A percentile compares a stretch with the other conserved stretches of the same genome.
Conservation (phyloP, 768 basidiomycete species). For the Suillus tomentosus region DNA sequence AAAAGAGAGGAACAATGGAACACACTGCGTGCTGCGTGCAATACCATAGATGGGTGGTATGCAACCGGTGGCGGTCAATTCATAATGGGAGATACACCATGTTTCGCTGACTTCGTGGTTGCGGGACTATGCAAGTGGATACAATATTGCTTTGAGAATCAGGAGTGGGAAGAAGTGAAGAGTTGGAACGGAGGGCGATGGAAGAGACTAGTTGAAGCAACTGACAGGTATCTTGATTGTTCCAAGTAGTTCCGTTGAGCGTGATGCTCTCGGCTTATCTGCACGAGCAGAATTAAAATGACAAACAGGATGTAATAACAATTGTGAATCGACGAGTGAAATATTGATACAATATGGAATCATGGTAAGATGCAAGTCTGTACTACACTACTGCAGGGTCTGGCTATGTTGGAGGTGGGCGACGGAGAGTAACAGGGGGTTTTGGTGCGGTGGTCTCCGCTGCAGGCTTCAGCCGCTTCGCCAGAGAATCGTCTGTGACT, state of each 20-base stretch:
- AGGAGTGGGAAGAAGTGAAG: conserved; percentile 15
- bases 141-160: conserved; percentile 13
- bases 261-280: background rate
- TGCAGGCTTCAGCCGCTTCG: conserved; percentile 67
- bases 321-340: conserved; percentile 9
- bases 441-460: conserved; percentile 27
- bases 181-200: conserved; percentile 18
- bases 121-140: conserved; percentile 23
- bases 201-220: conserved; percentile 17
- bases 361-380: background rate
- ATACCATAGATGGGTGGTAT: conserved; percentile 21
- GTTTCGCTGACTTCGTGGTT: conserved; percentile 23
- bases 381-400: background rate
- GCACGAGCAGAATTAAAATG: background rate
- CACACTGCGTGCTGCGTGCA: conserved; percentile 36
- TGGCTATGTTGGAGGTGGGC: conserved; percentile 25
- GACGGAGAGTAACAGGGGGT: conserved; percentile 37
- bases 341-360: conserved; percentile 26
- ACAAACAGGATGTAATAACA: background rate
- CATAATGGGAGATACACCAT: conserved; percentile 21
- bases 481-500: conserved; percentile 56
- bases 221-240: conserved; percentile 20
- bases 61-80: conserved; percentile 4
- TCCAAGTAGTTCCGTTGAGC: conserved; percentile 4
- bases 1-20: conserved; percentile 38